A percentile compares a stretch with the other conserved stretches of the same genome.
Evolutionary conservation across 495 filamentous ascomycete species (phyloP).

Genomic region (Penicillium robsamsonii): DNA sequence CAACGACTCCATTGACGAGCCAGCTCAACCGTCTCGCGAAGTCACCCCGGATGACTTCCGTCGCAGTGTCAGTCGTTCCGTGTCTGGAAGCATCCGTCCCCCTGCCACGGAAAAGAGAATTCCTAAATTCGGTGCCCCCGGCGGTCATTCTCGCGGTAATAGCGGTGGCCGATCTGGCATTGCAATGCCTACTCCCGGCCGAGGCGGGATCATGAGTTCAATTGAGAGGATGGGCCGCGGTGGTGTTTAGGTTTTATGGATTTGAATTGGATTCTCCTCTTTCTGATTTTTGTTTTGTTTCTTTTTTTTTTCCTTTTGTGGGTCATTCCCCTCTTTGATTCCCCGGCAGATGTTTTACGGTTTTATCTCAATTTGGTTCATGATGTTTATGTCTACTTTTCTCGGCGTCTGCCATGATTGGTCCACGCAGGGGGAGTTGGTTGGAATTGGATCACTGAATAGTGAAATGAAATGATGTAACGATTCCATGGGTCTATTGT

Average conservation of each 20-base stretch:
- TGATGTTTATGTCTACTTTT: constrained; percentile 13
- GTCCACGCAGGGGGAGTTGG: neutral
- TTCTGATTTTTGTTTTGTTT: constrained; percentile 3
- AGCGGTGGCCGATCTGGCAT: constrained; percentile 45
- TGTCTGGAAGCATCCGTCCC: constrained; percentile 35
- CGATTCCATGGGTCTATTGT: neutral
- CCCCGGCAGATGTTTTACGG: constrained; percentile 15
- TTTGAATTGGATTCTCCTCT: neutral
- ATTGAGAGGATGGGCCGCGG: constrained; percentile 67
- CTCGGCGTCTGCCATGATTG: neutral
- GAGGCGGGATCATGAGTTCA: constrained; percentile 66
- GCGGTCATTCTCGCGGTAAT: constrained; percentile 36
- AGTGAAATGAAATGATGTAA: constrained; percentile 5
- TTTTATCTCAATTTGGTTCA: constrained; percentile 5
- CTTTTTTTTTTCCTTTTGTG: constrained; percentile 3
- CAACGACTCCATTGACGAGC: constrained; percentile 15
- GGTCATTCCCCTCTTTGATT: constrained; percentile 17
- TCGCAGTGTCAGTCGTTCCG: constrained; percentile 28
- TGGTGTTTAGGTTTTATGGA: constrained; percentile 17
- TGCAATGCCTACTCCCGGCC: constrained; percentile 44
- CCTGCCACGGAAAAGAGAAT: constrained; percentile 38
- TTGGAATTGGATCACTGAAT: neutral
- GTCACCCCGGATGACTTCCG: constrained; percentile 22
- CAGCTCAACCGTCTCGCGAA: constrained; percentile 18
- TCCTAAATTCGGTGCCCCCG: constrained; percentile 32